These are phyloP conservation scores for Scalesia atractyloides DNA, from an alignment of 129 eudicot species.

Conservation along the genomic window DNA sequence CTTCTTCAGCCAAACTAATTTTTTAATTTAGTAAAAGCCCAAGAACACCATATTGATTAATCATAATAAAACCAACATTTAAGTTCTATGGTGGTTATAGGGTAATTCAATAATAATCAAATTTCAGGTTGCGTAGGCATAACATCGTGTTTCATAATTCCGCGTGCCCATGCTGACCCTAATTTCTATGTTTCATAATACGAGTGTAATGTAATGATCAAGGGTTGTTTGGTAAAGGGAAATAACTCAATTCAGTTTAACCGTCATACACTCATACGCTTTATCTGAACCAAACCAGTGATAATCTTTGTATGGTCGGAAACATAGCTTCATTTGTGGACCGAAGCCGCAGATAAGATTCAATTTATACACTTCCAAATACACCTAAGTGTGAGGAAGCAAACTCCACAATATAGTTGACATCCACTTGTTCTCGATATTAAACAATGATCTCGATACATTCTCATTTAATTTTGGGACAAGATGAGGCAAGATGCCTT, in stretches of 20 bases:
- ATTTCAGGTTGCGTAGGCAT: background rate
- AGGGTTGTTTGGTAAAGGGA: no score
- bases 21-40: slow-evolving; percentile 9
- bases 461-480: background rate
- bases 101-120: background rate
- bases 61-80: slow-evolving; percentile 4
- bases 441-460: background rate
- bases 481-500: background rate
- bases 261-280: no score
- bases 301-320: no score
- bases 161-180: no score
- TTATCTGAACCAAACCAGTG: no score
- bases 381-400: background rate
- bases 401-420: background rate
- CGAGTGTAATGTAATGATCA: no score
- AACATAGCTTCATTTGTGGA: no score
- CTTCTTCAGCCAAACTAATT: slow-evolving; percentile 9
- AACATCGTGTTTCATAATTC: no score
- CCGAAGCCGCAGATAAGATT: no score
- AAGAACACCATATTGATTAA: slow-evolving; percentile 1
- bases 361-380: no score
- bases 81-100: slow-evolving; percentile 18
- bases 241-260: no score
- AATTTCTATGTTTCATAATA: no score
- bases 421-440: background rate